Evolutionary conservation across 2,329 filamentous ascomycete genomes (phyloP), one percentile per base, ranked within the genome.

Genomic region (Grosmannia serpens): DNA sequence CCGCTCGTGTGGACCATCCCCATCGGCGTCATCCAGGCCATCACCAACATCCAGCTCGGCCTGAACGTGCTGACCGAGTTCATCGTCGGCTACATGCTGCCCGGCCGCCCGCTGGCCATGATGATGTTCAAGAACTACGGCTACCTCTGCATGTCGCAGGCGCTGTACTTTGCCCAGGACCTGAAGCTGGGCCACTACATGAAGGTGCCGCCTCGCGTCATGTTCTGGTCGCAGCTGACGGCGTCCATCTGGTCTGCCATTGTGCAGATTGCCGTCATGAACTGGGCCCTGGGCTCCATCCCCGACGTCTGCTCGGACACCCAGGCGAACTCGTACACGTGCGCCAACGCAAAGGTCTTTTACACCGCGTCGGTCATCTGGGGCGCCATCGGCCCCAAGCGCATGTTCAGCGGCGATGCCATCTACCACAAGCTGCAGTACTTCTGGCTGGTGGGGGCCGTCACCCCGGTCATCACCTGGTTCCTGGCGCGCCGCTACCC

Each of bases 61-160:
- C 74, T 89, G 26, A 88, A 88, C 64, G 84, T 89, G 22, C 71
- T 89, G 60, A 86, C 85, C n/a, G 85, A 88, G 67, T 87, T 86
- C 65, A 78, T 89, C 60, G 79, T 86, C 61, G 86, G 86, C 7
- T 89, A 89, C 69, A 85, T 89, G 76, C 79, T 86, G 55, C 86
- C 86, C 0, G 86, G 86, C 29, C 78, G 78, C 3, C 86, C 86
- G 1, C 75, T 89, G 61, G 85, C 85, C 53, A 85, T 88, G 78
- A 89, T 89, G 85, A 79, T 89, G 73, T 89, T 89, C 74, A 88
- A 88, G 71, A 87, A 84, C 61, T 89, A 86, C 65, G 83, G 84
- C 55, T 87, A 86, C 67, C 80, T 87, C 58, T 82, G 77, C 70
- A 86, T 87, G 82, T 75, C 75, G 20, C 82, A 87, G 68, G 84